Percentiles rank a stretch among this genome's conserved stretches.
Evolutionary conservation across 345 rosid genomes (phyloP).

Genomic region (Raphanus raphanistrum): DNA sequence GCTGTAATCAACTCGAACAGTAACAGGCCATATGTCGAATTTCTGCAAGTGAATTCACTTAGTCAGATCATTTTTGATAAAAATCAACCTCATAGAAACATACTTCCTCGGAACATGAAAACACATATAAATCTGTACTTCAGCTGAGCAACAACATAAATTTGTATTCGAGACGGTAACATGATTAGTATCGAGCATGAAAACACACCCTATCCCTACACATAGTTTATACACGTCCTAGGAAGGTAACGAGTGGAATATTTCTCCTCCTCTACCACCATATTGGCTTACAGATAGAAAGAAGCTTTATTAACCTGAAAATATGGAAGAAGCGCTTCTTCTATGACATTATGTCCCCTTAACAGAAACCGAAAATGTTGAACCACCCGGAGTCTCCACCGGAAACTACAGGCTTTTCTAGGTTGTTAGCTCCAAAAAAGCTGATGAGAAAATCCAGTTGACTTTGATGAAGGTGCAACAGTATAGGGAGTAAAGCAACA

Average conservation of each 20-base stretch:
- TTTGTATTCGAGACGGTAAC: slow-evolving; percentile 4
- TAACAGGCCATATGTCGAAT: slow-evolving; percentile 80
- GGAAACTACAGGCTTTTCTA: slow-evolving; percentile 47
- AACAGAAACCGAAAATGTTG: slow-evolving; percentile 37
- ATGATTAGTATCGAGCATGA: slow-evolving; percentile 11
- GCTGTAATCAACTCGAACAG: slow-evolving; percentile 84
- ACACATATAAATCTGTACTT: not conserved
- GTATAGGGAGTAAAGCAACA: slow-evolving; percentile 73
- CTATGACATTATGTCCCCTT: slow-evolving; percentile 50
- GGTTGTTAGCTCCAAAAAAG: slow-evolving; percentile 67
- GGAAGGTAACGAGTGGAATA: slow-evolving; percentile 9
- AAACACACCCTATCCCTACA: not conserved
- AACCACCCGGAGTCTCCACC: slow-evolving; percentile 44
- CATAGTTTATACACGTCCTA: not conserved
- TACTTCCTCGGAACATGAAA: not conserved
- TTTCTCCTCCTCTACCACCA: slow-evolving; percentile 3
- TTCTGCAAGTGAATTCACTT: slow-evolving; percentile 53
- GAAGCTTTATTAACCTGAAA: slow-evolving; percentile 68
- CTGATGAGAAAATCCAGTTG: slow-evolving; percentile 87
- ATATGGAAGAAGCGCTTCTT: slow-evolving; percentile 94
- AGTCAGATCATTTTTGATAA: slow-evolving; percentile 37
- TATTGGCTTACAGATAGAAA: slow-evolving; percentile 7
- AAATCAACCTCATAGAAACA: not conserved
- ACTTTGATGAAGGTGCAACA: slow-evolving; percentile 90
- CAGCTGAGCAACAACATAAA: slow-evolving; percentile 10